A percentile compares a stretch with the other conserved stretches of the same genome.
phyloP scores from a whole-genome alignment of 257 asterid genomes.

The Fraxinus anomala region DNA sequence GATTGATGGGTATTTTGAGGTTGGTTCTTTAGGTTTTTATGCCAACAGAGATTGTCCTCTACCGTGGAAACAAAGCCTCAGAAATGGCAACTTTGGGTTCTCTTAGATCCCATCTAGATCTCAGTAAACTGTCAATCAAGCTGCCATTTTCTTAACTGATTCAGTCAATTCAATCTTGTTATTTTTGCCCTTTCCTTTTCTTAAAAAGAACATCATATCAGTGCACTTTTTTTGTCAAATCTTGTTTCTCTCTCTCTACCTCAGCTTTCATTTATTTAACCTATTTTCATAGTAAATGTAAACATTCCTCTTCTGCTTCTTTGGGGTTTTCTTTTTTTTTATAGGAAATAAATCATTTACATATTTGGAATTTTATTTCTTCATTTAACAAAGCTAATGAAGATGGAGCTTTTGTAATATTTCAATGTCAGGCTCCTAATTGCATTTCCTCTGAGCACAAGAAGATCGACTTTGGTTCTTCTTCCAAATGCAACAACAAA shows the following conservation, averaged over 20 bases:
- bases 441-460: conserved; percentile 42
- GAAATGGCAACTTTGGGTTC: conserved; percentile 9
- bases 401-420: neutral
- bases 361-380: neutral
- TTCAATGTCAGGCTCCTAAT: conserved; percentile 46
- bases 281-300: no score
- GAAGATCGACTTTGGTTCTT: conserved; percentile 61
- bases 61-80: conserved; percentile 48
- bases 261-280: neutral
- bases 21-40: conserved; percentile 8
- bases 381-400: neutral
- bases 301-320: neutral
- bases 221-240: conserved; percentile 19
- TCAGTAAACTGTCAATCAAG: conserved; percentile 32
- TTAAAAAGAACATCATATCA: conserved; percentile 38
- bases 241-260: conserved; percentile 1
- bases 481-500: conserved; percentile 61
- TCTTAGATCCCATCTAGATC: conserved; percentile 28
- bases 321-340: neutral
- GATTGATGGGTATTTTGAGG: conserved; percentile 32
- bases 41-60: conserved; percentile 50
- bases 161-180: conserved; percentile 66
- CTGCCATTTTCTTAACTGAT: conserved; percentile 44
- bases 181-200: conserved; percentile 14
- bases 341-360: neutral